Base-by-base conservation (phyloP, 768 basidiomycete genomes). In the Hortiboletus flavorubellus region DNA sequence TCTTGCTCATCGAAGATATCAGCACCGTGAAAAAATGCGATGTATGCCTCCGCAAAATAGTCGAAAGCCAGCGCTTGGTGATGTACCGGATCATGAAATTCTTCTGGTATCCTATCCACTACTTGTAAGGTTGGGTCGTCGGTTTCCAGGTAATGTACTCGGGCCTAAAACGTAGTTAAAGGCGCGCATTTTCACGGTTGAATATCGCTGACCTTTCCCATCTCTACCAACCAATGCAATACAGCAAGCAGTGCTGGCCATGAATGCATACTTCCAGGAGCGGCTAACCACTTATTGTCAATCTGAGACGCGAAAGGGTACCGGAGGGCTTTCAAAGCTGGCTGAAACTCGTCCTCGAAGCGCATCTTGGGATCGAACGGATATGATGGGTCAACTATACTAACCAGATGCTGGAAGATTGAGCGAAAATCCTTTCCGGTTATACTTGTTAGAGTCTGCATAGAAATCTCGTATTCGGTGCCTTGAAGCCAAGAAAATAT, bases 201-300 rank as follows among this genome's bases (percentile, higher is more conserved):
- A 53, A 49, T 23, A 21, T 6, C n/a, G 68, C 77, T 29, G 63
- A 95, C 96, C 75, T 87, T 88, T 64, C 89, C 87, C 60, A 91
- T 70, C 62, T 91, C 87, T 8, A 90, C 91, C 14, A 99, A 74
- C 97, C 97, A 99, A 71, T 95, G 89, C 34, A 98, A 68, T 64
- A 91, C 89, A 21, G 90, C 96, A 15, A 98, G 76, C 26, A 97
- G 72, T 21, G 83, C 77, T 0, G 93, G 91, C 97, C 96, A 98
- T n/a, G 88, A 86, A 72, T 92, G 89, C 76, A 89, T 87, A 51
- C 86, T 88, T 0, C 91, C 95, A 0, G 93, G 90, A 2, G 94
- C 87, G 8, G 87, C 87, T 5, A 98, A 72, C 80, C 91, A 92
- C 59, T 91, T 94, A 49, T 86, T 85, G 61, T 93, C 91, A 16